A percentile compares a stretch with the other conserved stretches of the same genome.
Conservation (phyloP, 345 rosid genomes). For the Sonneratia alba region DNA sequence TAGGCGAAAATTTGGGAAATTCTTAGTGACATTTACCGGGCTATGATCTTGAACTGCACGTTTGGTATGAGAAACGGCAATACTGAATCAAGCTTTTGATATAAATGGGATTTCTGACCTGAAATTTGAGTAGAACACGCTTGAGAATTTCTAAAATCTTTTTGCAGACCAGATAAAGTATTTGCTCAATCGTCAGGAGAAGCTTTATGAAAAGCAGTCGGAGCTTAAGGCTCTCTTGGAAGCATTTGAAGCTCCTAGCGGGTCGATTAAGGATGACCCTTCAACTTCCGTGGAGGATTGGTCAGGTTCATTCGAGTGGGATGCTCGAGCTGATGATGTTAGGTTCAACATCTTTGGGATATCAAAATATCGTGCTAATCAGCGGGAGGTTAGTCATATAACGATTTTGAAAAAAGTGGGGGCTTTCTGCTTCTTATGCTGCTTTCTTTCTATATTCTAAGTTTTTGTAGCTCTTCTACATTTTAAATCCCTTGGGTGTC, state of each 20-base stretch:
- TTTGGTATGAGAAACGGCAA: neutral
- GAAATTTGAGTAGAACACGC: neutral
- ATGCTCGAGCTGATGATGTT: slow-evolving; percentile 60
- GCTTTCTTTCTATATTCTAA: neutral
- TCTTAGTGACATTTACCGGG: neutral
- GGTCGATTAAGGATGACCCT: slow-evolving; percentile 22
- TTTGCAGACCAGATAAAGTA: slow-evolving; percentile 53
- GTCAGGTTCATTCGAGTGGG: slow-evolving; percentile 77
- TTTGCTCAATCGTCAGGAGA: slow-evolving; percentile 68
- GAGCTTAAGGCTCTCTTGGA: slow-evolving; percentile 56
- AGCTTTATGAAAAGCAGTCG: slow-evolving; percentile 53
- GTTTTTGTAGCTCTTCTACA: neutral
- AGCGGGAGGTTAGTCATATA: slow-evolving; percentile 49
- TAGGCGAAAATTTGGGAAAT: neutral
- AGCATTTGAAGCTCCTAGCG: slow-evolving; percentile 31
- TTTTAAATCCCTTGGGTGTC: neutral
- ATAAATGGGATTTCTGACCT: neutral
- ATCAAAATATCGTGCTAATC: slow-evolving; percentile 68
- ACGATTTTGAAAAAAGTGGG: neutral
- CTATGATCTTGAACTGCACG: neutral
- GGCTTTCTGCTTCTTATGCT: neutral
- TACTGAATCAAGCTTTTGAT: neutral
- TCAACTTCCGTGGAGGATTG: slow-evolving; percentile 36
- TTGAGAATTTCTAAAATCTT: neutral
- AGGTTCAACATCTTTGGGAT: slow-evolving; percentile 82